A percentile compares a stretch with the other conserved stretches of the same genome.
These are phyloP conservation scores for Malassezia dermatis DNA, from an alignment of 1,284 basidiomycete species.

Conservation along the genomic window DNA sequence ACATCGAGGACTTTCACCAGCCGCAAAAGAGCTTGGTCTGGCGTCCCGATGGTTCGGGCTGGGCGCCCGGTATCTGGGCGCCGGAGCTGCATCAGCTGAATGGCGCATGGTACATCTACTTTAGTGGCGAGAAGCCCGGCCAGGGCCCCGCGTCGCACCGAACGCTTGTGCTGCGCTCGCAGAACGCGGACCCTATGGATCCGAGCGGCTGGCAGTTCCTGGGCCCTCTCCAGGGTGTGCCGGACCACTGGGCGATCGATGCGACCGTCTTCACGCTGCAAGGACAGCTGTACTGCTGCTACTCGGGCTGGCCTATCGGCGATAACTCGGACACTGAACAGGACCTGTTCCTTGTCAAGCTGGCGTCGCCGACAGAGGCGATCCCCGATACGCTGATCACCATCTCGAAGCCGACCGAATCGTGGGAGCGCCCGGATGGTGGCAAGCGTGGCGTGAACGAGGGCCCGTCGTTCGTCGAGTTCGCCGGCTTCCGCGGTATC, in stretches of 20 bases:
- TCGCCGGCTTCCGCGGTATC: constrained; percentile 11
- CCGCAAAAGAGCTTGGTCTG: constrained; percentile 9
- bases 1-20: constrained; percentile 14
- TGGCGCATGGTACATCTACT: constrained; percentile 18
- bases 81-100: constrained; percentile 17
- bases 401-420: constrained; percentile 10
- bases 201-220: constrained; percentile 14
- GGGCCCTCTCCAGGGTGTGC: constrained; percentile 17
- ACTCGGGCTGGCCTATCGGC: constrained; percentile 16
- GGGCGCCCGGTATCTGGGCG: constrained; percentile 18
- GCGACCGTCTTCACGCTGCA: constrained; percentile 9
- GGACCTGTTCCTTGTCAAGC: constrained; percentile 16
- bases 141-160: constrained; percentile 16
- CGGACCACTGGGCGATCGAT: constrained; percentile 19
- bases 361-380: constrained; percentile 6
- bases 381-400: constrained; percentile 13
- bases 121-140: constrained; percentile 12
- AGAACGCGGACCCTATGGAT: constrained; percentile 14
- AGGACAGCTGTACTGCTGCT: constrained; percentile 15
- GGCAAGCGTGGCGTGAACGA: constrained; percentile 19
- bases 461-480: constrained; percentile 13
- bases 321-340: constrained; percentile 18
- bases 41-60: constrained; percentile 13
- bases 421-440: constrained; percentile 16
- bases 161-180: constrained; percentile 14